phyloP scores from a whole-genome alignment of 176 grass and related monocot genomes.

The Zea mays region DNA sequence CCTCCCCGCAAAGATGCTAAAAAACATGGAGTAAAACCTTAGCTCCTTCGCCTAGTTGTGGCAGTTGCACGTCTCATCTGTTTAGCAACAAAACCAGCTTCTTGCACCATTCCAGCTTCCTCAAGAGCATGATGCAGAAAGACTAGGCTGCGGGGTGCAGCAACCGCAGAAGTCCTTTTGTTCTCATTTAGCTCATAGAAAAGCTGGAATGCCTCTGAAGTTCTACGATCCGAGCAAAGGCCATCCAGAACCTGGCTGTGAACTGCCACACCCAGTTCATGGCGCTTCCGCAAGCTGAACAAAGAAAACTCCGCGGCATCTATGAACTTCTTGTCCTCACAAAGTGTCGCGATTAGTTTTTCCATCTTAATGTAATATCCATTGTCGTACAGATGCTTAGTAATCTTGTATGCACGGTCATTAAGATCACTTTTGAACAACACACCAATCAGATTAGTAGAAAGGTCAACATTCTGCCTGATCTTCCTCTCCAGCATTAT shows the following conservation, averaged over 20 bases:
- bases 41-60: conserved; percentile 38
- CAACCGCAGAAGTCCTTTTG: conserved; percentile 26
- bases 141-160: conserved; percentile 52
- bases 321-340: conserved; percentile 54
- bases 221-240: conserved; percentile 57
- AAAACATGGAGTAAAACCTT: background rate
- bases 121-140: conserved; percentile 63
- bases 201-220: conserved; percentile 62
- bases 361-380: conserved; percentile 85
- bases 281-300: conserved; percentile 57
- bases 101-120: conserved; percentile 43
- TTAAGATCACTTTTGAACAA: conserved; percentile 44
- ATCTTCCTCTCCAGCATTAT: conserved; percentile 75
- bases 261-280: conserved; percentile 40
- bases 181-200: conserved; percentile 44
- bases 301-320: conserved; percentile 62
- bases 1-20: background rate
- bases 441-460: conserved; percentile 46
- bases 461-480: conserved; percentile 66
- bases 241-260: conserved; percentile 49
- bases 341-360: conserved; percentile 50
- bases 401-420: conserved; percentile 44
- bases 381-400: conserved; percentile 51
- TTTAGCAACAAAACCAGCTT: conserved; percentile 69
- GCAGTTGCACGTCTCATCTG: conserved; percentile 54